These are phyloP conservation scores for Priceomyces melissophilus DNA, from an alignment of 805 yeast genomes.

Conservation along the genomic window DNA sequence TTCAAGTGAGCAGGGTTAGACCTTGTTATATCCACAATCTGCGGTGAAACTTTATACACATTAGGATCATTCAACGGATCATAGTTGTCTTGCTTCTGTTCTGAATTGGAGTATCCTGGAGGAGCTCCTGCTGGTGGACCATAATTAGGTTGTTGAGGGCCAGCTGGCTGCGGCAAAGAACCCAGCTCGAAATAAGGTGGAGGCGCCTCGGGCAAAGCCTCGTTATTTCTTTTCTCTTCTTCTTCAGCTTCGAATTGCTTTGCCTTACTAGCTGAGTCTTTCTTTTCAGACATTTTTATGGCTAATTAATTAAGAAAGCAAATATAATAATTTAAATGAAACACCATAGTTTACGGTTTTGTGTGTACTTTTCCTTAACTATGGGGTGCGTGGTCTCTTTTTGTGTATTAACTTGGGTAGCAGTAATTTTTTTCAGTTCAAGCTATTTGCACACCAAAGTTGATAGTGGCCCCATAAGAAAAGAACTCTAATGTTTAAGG, in stretches of 20 bases:
- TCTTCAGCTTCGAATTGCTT: conserved; percentile 5
- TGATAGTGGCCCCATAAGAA: neutral
- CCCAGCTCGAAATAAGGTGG: conserved; percentile 11
- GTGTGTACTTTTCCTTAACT: neutral
- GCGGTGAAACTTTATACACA: conserved; percentile 29
- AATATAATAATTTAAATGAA: neutral
- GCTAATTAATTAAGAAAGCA: neutral
- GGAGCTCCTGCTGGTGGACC: conserved; percentile 4
- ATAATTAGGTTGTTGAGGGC: conserved; percentile 2
- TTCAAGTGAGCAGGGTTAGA: conserved; percentile 35
- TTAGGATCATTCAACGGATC: conserved; percentile 23
- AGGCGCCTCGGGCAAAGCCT: conserved; percentile 7
- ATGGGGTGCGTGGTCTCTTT: neutral
- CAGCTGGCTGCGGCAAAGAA: conserved; percentile 2
- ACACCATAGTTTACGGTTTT: neutral
- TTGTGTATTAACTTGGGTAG: neutral
- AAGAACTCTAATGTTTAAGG: conserved; percentile 1
- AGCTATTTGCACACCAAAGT: neutral
- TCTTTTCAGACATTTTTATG: conserved; percentile 1
- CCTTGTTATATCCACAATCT: conserved; percentile 32
- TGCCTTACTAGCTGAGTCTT: neutral
- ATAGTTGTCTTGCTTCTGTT: conserved; percentile 5
- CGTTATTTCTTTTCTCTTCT: neutral
- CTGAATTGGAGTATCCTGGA: conserved; percentile 2
- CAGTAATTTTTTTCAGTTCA: conserved; percentile 1